Percentiles rank a stretch among this genome's conserved stretches.
phyloP scores from a whole-genome alignment of 148 eudicot genomes.

The Rhododendron vialii region DNA sequence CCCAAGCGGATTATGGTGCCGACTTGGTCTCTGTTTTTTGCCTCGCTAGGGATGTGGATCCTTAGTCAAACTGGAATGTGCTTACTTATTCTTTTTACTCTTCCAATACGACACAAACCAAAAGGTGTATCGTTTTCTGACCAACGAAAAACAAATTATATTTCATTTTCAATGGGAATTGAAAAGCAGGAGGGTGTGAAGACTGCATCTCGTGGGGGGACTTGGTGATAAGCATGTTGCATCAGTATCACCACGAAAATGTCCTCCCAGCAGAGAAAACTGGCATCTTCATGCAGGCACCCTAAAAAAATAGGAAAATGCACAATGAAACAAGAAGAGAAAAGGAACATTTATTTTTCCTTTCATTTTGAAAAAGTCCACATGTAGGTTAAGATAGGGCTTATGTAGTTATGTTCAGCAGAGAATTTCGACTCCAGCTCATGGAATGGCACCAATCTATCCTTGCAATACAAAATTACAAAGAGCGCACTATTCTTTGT shows the following conservation, averaged over 20 bases:
- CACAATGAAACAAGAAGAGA: not conserved
- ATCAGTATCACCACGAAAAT: not conserved
- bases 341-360: not conserved
- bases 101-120: not conserved
- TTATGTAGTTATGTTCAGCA: no score
- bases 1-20: not conserved
- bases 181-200: not conserved
- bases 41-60: not conserved
- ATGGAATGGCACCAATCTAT: no score
- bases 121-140: not conserved
- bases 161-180: not conserved
- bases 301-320: not conserved
- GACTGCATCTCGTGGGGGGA: not conserved
- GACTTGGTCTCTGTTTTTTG: not conserved
- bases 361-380: no score
- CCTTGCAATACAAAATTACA: no score
- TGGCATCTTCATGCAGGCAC: not conserved
- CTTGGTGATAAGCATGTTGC: not conserved
- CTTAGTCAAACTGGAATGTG: not conserved
- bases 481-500: no score
- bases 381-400: not conserved
- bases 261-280: not conserved
- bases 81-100: not conserved
- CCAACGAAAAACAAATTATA: not conserved
- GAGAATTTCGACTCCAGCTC: no score